Evolutionary conservation across 202 grass and related monocot genomes (phyloP), one percentile per base, ranked within the genome.

Genomic region (Eragrostis tef): DNA sequence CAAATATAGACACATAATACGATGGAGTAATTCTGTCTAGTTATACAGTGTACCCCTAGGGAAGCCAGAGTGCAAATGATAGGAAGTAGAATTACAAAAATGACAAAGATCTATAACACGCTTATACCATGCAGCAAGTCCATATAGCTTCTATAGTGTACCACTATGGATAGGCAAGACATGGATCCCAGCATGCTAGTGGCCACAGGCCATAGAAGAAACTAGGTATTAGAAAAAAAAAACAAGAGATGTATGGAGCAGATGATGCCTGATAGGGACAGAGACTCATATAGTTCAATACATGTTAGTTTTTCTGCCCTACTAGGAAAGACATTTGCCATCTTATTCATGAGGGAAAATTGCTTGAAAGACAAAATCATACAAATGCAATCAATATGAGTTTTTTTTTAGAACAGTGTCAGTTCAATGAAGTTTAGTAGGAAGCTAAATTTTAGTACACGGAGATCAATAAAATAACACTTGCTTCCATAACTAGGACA

Each of bases 351-450:
- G 0, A 74, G n/a, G 63, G 25, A 64, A 13, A 39, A 11, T 49
- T 69, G 64, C 43, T 71, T 51, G 85, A 88, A 67, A 84, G 31
- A 73, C 7, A 67, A 43, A 22, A 66, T 70, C 31, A 45, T 12
- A 49, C 9, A 19, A 34, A 85, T 46, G 3, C 24, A 21, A 67
- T 24, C 16, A 64, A 60, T 12, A 70, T 61, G 60, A 34, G 10
- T 67, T 67, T 34, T 4, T 31, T 66, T 50, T 52, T 31, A 43
- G 34, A 79, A 11, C 6, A 39, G 26, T 7, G 48, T 19, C 21
- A 39, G 53, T 52, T 24, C 43, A 72, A 29, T n/a, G 43, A 65
- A 43, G 48, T 7, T 51, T 10, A 15, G n/a, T 58, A 76, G 24
- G 72, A 46, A 3, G 26, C 14, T 73, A 57, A 42, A 87, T 54